Conservation (phyloP, 1,284 basidiomycete species). For the Irpex sp. region DNA sequence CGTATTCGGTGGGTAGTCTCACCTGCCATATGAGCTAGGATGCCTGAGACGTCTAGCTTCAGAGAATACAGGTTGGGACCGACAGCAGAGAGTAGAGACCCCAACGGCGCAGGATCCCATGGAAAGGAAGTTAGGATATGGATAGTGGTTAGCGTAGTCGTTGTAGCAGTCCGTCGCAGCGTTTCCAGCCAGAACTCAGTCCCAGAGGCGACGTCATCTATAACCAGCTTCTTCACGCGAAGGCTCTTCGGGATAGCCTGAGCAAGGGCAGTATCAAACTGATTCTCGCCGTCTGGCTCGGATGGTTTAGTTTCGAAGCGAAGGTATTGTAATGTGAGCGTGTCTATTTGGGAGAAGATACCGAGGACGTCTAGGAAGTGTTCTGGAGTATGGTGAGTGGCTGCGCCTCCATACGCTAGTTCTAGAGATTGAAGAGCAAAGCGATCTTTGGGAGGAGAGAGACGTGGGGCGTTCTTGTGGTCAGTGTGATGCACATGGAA, state of each 20-base stretch:
- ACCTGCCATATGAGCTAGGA: not conserved
- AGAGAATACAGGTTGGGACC: not conserved
- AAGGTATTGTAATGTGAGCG: not conserved
- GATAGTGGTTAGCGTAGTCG: not conserved
- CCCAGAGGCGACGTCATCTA: not conserved
- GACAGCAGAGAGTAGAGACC: not conserved
- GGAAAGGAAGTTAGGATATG: not conserved
- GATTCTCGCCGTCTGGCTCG: not conserved
- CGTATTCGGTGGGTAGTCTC: not conserved
- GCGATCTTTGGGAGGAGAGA: not conserved
- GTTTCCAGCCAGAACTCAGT: not conserved
- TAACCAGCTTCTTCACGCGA: not conserved
- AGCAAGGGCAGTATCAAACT: not conserved
- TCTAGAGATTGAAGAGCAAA: not conserved
- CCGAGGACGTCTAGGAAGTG: constrained; percentile 4
- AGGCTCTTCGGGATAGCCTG: not conserved
- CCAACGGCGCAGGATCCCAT: not conserved
- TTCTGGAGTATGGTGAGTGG: not conserved
- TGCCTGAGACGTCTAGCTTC: not conserved
- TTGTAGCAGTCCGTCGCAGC: not conserved
- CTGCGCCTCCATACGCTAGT: not conserved
- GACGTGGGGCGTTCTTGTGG: not conserved
- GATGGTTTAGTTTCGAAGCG: not conserved
- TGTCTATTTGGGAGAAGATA: not conserved
- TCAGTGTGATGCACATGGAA: not conserved